Evolutionary conservation across 2,329 filamentous ascomycete species (phyloP), one percentile per base, ranked within the genome.

Genomic region (Xylariaceae sp.): DNA sequence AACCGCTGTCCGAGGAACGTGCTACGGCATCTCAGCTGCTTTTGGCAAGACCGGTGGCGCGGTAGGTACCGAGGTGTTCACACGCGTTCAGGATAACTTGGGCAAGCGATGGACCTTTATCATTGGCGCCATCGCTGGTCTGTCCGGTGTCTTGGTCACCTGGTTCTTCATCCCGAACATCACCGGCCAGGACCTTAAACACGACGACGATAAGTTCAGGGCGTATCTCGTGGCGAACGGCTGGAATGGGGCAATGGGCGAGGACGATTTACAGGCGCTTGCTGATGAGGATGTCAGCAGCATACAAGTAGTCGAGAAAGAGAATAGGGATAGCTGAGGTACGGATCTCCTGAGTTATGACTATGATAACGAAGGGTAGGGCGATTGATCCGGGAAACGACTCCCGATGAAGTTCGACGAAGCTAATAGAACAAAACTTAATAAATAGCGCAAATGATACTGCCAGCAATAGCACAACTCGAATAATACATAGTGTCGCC

Each of bases 81-180:
- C 45, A 12, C 54, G 40, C 39, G 52, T 55, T n/a, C 53, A 55
- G 39, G 40, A 49, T 21, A 34, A 55, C 34, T 45, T 55, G 13
- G 53, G 53, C 19, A 55, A 55, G 49, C 44, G 53, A 16, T 55
- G 53, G 53, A 55, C 53, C 12, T 55, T 55, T n/a, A 48, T 55
- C 18, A 55, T 55, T 4, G 30, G 44, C 8, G 53, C 53, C 13
- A 55, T 55, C n/a, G 53, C 53, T 13, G 53, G 53, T 5, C 9
- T 55, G 5, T 29, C 49, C 13, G 53, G 53, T 10, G 46, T 55
- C 12, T n/a, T 55, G 13, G 34, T 55, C 12, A 55, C 53, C 1
- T 55, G 49, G 49, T 55, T 55, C 45, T 55, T 55, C 39, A 19
- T 55, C 15, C 53, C 53, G 0, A 53, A 55, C 12, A 45, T 55